Evolutionary conservation across 2,329 filamentous ascomycete genomes (phyloP), one percentile per base, ranked within the genome.

Genomic region (Xylariaceae sp.): DNA sequence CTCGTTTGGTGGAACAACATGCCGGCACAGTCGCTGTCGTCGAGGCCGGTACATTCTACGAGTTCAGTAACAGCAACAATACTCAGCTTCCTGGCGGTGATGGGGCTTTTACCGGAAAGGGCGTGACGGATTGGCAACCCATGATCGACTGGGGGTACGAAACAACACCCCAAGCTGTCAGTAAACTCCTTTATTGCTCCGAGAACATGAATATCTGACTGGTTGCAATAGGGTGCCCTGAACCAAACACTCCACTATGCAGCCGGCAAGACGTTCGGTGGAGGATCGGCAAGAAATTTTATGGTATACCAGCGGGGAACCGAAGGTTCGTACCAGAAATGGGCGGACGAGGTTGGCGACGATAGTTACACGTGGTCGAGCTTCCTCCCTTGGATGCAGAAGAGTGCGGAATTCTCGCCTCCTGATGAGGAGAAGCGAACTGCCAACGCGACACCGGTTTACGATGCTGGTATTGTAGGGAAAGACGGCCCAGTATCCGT

Each of bases 401-500:
- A 65, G 53, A 61, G 59, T 34, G 48, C 58, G 3, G 55, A 58
- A 33, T 66, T 66, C 38, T 58, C 57, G 14, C 56, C 61, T 9
- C 61, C 62, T 1, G 60, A 59, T 42, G 51, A 56, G 43, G 50
- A 53, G n/a, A 52, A 46, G 10, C 60, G 66, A 36, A 55, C 55
- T 7, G 50, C 55, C 34, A 69, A 70, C 51, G 63, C 66, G 7
- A 61, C 61, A 2, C 52, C 60, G 5, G 33, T 51, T 13, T 69
- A 65, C 47, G 61, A 68, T 17, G 48, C 60, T 9, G 62, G 62
- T 5, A 61, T 63, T 2, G 73, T 73, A 38, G 62, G 63, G 31
- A 50, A 40, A 2, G 66, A 65, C 5, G 69, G 68, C 0, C 73
- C 75, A 0, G 54, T 78, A 1, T 66, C 74, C 19, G 70, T 77